Evolutionary conservation across 805 yeast species (phyloP).

Genomic region (Saturnispora quitensis): DNA sequence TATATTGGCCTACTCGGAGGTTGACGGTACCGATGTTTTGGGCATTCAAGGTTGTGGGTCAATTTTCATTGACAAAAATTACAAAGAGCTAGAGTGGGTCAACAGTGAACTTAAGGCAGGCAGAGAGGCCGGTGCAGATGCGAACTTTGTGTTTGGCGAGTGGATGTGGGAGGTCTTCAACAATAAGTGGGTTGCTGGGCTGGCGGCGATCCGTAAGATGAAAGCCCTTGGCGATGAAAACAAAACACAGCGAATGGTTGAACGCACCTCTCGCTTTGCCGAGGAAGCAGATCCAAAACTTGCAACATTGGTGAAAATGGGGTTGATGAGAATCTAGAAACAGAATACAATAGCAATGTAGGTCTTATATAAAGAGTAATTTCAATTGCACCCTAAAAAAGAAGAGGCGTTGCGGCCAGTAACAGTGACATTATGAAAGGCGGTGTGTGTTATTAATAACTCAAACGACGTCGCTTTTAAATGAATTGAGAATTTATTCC

Average conservation of each 20-base stretch:
- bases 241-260: constrained; percentile 5
- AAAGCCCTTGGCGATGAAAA: constrained; percentile 5
- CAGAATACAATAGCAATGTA: not conserved
- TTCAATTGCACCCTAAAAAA: not conserved
- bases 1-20: constrained; percentile 35
- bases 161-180: constrained; percentile 8
- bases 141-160: constrained; percentile 10
- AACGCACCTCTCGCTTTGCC: constrained; percentile 3
- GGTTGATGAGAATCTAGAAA: constrained; percentile 11
- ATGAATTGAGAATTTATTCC: not conserved
- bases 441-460: not conserved
- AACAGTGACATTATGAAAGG: not conserved
- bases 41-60: constrained; percentile 36
- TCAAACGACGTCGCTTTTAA: not conserved
- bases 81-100: constrained; percentile 32
- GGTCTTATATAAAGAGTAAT: not conserved
- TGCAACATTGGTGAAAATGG: constrained; percentile 10
- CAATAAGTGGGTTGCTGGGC: constrained; percentile 13
- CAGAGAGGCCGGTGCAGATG: not conserved
- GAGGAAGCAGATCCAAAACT: constrained; percentile 9
- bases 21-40: constrained; percentile 49
- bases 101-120: constrained; percentile 6
- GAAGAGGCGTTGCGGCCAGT: not conserved
- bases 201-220: constrained; percentile 11
- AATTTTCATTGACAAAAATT: constrained; percentile 19